Conservation (phyloP, 2,329 filamentous ascomycete species). For the Juglanconis oblonga region DNA sequence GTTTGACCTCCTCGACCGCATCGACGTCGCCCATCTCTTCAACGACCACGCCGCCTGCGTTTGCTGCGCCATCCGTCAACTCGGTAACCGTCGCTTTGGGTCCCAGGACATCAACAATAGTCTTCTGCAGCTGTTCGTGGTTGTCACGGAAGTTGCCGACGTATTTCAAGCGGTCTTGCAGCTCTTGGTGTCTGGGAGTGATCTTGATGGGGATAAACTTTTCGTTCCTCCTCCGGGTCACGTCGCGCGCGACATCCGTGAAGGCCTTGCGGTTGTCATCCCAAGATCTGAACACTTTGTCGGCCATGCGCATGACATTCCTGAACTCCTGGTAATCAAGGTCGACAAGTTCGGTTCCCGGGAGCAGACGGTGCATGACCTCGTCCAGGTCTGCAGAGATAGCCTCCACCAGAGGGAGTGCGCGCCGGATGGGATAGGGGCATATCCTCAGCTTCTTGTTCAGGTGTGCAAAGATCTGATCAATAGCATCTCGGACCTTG, state of each 20-base stretch:
- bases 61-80: constrained; percentile 49
- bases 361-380: constrained; percentile 79
- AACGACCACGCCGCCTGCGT: constrained; percentile 64
- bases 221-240: constrained; percentile 88
- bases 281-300: constrained; percentile 87
- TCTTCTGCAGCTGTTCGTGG: constrained; percentile 94
- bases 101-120: constrained; percentile 94
- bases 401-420: constrained; percentile 90
- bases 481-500: constrained; percentile 85
- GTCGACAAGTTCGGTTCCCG: constrained; percentile 85
- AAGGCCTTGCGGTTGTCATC: constrained; percentile 97
- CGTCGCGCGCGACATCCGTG: constrained; percentile 93
- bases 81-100: constrained; percentile 61
- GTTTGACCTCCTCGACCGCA: constrained; percentile 90
- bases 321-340: constrained; percentile 90
- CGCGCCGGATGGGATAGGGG: constrained; percentile 89
- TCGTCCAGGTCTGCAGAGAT: constrained; percentile 92
- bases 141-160: constrained; percentile 93
- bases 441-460: constrained; percentile 98
- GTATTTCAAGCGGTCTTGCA: constrained; percentile 88
- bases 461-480: constrained; percentile 87
- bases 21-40: constrained; percentile 98
- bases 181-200: constrained; percentile 78
- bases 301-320: constrained; percentile 76
- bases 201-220: constrained; percentile 99